Evolutionary conservation across 805 yeast genomes (phyloP).

Genomic region (Metschnikowia koreensis): DNA sequence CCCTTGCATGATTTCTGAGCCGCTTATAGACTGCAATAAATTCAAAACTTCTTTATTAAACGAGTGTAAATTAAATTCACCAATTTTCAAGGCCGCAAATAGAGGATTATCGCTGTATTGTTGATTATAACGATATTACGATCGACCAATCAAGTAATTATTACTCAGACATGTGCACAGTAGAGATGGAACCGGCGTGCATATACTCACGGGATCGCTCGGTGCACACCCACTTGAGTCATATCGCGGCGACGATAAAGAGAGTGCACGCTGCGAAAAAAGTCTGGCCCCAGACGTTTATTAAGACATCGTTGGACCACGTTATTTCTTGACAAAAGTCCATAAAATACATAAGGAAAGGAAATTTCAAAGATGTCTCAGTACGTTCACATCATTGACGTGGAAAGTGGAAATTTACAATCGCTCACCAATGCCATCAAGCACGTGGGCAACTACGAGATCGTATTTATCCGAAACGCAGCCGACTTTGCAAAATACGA

Average conservation of each 20-base stretch:
- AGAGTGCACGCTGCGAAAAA: neutral
- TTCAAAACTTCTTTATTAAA: too few relatives aligned
- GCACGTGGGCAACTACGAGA: constrained; percentile 63
- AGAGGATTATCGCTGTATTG: too few relatives aligned
- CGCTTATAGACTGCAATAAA: too few relatives aligned
- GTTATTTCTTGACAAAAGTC: too few relatives aligned
- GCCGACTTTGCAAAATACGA: constrained; percentile 47
- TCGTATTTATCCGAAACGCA: constrained; percentile 57
- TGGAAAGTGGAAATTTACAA: constrained; percentile 90
- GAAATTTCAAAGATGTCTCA: constrained; percentile 6
- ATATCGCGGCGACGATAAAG: neutral
- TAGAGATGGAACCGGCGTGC: neutral
- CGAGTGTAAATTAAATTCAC: too few relatives aligned
- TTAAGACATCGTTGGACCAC: neutral
- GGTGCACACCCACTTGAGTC: neutral
- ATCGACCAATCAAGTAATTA: too few relatives aligned
- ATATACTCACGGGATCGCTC: neutral
- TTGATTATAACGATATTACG: too few relatives aligned
- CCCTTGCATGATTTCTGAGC: neutral
- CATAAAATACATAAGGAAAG: too few relatives aligned
- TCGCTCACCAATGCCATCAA: constrained; percentile 86
- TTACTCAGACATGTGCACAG: neutral
- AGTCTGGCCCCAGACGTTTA: neutral
- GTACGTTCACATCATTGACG: constrained; percentile 73
- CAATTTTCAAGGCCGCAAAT: too few relatives aligned